Evolutionary conservation across 208 protist genomes (phyloP).

Genomic region (Acanthamoeba lenticulata): DNA sequence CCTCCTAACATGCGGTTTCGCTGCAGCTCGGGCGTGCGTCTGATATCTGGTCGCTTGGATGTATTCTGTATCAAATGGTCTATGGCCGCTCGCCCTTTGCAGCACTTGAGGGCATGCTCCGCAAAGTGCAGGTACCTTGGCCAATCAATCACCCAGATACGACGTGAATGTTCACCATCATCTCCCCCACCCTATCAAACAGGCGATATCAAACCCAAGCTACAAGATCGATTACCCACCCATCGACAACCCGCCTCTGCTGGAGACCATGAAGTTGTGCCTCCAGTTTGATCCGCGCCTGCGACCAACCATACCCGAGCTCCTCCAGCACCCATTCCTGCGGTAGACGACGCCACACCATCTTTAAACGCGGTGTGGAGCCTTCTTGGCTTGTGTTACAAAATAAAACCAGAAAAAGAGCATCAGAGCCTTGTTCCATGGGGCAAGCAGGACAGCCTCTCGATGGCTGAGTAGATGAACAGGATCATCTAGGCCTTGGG

Average conservation of each 20-base stretch:
- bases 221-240: slow-evolving; percentile 79
- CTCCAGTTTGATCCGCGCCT: slow-evolving; percentile 79
- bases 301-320: slow-evolving; percentile 80
- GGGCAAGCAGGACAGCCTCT: too few species aligned
- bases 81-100: slow-evolving; percentile 84
- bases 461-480: too few species aligned
- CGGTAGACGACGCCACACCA: too few species aligned
- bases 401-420: too few species aligned
- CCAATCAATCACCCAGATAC: too few species aligned
- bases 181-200: not conserved
- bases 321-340: slow-evolving; percentile 86
- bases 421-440: too few species aligned
- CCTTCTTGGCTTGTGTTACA: too few species aligned
- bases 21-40: slow-evolving; percentile 80
- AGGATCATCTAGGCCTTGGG: too few species aligned
- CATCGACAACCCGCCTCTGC: slow-evolving; percentile 69
- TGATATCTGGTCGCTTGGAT: slow-evolving; percentile 88
- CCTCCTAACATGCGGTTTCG: not conserved
- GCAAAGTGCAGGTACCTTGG: slow-evolving; percentile 78
- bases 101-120: slow-evolving; percentile 55
- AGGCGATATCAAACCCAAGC: slow-evolving; percentile 79
- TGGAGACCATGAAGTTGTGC: slow-evolving; percentile 82
- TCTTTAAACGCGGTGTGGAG: too few species aligned
- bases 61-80: slow-evolving; percentile 89
- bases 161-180: too few species aligned